A percentile compares a stretch with the other conserved stretches of the same genome.
These are phyloP conservation scores for Strobilomyces echinocephalus DNA, from an alignment of 768 basidiomycete genomes.

Conservation along the genomic window DNA sequence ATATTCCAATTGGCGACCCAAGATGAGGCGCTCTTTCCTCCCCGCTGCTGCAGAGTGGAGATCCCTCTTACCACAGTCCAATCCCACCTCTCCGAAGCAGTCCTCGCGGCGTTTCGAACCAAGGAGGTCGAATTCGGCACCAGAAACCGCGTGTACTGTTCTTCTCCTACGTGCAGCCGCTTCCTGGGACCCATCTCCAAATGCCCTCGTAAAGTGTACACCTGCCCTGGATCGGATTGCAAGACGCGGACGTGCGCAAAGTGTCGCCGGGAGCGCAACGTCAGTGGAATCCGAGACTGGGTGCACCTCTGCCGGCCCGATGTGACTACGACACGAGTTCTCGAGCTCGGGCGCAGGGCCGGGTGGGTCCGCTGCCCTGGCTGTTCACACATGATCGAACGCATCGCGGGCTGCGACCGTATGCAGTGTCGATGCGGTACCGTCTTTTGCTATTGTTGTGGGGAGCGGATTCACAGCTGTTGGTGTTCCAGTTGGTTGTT, in stretches of 20 bases:
- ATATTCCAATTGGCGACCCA: constrained; percentile 32
- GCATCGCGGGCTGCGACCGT: constrained; percentile 15
- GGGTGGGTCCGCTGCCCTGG: not conserved
- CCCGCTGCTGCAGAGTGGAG: constrained; percentile 33
- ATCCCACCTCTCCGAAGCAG: not conserved
- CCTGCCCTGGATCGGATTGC: not conserved
- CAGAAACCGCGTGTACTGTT: not conserved
- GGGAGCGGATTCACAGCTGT: constrained; percentile 21
- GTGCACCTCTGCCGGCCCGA: not conserved
- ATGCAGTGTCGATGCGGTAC: constrained; percentile 38
- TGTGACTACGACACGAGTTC: not conserved
- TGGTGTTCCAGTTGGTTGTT: too few species aligned
- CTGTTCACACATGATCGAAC: not conserved
- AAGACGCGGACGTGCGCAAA: not conserved
- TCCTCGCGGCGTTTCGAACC: not conserved
- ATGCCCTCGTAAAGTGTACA: not conserved
- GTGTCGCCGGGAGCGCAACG: not conserved
- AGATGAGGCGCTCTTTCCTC: constrained; percentile 40
- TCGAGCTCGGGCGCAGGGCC: not conserved
- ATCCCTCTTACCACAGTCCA: constrained; percentile 28
- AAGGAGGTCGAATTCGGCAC: not conserved
- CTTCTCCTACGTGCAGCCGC: not conserved
- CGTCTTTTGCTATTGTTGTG: constrained; percentile 45
- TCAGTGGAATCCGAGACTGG: not conserved
- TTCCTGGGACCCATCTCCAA: not conserved